Evolutionary conservation across 2,329 filamentous ascomycete species (phyloP).

Genomic region (Stromatinia cepivora): DNA sequence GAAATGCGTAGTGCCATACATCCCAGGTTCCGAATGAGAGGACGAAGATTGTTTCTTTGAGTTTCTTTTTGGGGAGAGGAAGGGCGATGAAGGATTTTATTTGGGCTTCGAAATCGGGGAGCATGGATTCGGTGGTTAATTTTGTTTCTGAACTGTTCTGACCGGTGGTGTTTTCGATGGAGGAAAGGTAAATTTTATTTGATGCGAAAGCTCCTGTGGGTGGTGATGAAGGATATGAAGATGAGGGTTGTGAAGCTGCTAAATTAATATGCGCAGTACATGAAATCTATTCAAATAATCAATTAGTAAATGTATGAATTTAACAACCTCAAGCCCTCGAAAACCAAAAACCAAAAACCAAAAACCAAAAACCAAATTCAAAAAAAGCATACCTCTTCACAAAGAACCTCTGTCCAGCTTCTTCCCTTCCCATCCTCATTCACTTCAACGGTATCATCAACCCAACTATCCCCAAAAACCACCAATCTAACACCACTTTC

Average conservation of each 20-base stretch:
- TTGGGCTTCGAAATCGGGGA: constrained; percentile 38
- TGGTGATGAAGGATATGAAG: constrained; percentile 27
- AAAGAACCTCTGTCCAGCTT: constrained; percentile 37
- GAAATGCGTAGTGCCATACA: constrained; percentile 36
- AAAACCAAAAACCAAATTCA: neutral
- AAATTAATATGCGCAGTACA: constrained; percentile 38
- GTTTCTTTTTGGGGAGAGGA: constrained; percentile 23
- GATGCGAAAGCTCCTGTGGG: constrained; percentile 36
- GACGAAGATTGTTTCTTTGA: constrained; percentile 36
- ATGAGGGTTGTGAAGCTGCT: constrained; percentile 34
- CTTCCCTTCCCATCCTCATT: constrained; percentile 29
- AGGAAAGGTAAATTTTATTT: constrained; percentile 30
- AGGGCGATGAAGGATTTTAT: constrained; percentile 35
- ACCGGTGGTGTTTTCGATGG: neutral
- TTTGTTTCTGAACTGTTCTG: constrained; percentile 7
- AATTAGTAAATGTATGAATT: constrained; percentile 1
- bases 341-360: neutral
- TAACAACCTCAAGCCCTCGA: neutral
- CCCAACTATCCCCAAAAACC: constrained; percentile 41
- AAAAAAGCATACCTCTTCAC: constrained; percentile 35
- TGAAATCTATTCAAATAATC: constrained; percentile 31
- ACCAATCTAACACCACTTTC: constrained; percentile 33
- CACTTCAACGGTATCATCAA: constrained; percentile 32
- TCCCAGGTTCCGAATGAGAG: constrained; percentile 42
- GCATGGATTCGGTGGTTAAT: constrained; percentile 17